A percentile compares a stretch with the other conserved stretches of the same genome.
phyloP scores from a whole-genome alignment of 2,329 filamentous ascomycete genomes.

The Pseudopyrenochaeta lycopersici region DNA sequence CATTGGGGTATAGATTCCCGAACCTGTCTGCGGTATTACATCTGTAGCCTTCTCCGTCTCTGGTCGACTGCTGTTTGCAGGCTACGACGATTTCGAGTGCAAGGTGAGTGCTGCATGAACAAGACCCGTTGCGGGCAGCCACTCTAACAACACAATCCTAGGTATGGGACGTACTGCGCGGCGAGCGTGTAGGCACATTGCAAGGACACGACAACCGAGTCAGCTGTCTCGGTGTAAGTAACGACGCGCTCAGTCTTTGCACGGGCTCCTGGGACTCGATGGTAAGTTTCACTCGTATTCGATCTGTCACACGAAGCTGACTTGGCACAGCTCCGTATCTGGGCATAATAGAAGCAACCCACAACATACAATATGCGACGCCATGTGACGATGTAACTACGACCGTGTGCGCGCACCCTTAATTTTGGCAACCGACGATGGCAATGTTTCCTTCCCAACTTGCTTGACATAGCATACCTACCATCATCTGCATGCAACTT shows the following conservation, averaged over 20 bases:
- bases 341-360: conserved; percentile 53
- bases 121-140: conserved; percentile 4
- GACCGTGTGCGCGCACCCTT: conserved; percentile 37
- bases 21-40: conserved; percentile 96
- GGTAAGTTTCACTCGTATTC: conserved; percentile 68
- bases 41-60: conserved; percentile 98
- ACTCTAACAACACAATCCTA: conserved; percentile 56
- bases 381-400: conserved; percentile 44
- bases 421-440: conserved; percentile 38
- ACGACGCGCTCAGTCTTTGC: conserved; percentile 98
- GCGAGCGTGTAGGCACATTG: conserved; percentile 95
- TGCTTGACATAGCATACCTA: conserved; percentile 43
- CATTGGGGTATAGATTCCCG: conserved; percentile 77
- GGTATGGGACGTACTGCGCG: conserved; percentile 98
- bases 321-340: conserved; percentile 58
- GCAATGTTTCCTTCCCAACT: conserved; percentile 27
- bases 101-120: conserved; percentile 71
- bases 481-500: conserved; percentile 25
- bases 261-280: conserved; percentile 99
- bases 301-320: conserved; percentile 28
- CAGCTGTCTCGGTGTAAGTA: conserved; percentile 97
- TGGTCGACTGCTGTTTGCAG: conserved; percentile 91
- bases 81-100: conserved; percentile 99
- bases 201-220: conserved; percentile 99
- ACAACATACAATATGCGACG: conserved; percentile 29